Evolutionary conservation across 2,329 filamentous ascomycete genomes (phyloP).

Genomic region (Ophiostoma ips): DNA sequence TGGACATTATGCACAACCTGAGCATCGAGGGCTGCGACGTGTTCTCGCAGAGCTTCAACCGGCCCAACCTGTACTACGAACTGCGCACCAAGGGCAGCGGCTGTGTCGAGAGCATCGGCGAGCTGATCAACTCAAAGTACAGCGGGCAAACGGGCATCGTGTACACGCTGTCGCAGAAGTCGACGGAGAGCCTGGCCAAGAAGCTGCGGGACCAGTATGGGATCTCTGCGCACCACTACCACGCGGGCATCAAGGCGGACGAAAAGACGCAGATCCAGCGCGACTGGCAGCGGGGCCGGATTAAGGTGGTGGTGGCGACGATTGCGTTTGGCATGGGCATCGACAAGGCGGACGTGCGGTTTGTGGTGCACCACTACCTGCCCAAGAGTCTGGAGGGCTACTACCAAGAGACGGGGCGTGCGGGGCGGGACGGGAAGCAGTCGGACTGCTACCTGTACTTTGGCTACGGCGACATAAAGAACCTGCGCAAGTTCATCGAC

Average conservation of each 20-base stretch:
- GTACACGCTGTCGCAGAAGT: slow-evolving; percentile 77
- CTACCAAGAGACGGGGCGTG: slow-evolving; percentile 94
- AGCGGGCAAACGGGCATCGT: slow-evolving; percentile 69
- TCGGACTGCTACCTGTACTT: slow-evolving; percentile 91
- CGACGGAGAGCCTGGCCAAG: slow-evolving; percentile 65
- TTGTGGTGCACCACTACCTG: slow-evolving; percentile 84
- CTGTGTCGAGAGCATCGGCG: slow-evolving; percentile 37
- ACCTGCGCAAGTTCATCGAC: slow-evolving; percentile 67
- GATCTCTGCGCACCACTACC: slow-evolving; percentile 72
- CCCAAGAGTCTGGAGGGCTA: slow-evolving; percentile 96
- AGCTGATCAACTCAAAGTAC: slow-evolving; percentile 59
- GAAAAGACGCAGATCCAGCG: slow-evolving; percentile 61
- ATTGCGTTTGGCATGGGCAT: slow-evolving; percentile 99
- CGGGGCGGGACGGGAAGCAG: slow-evolving; percentile 74
- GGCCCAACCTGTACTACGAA: slow-evolving; percentile 87
- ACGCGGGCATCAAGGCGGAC: slow-evolving; percentile 58
- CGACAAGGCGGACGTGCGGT: slow-evolving; percentile 91
- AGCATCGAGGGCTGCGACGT: slow-evolving; percentile 63
- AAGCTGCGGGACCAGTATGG: slow-evolving; percentile 45
- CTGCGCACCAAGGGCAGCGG: slow-evolving; percentile 58
- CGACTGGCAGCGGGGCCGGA: slow-evolving; percentile 65
- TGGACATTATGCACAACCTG: slow-evolving; percentile 86
- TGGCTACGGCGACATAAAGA: slow-evolving; percentile 59
- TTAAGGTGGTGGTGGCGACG: slow-evolving; percentile 89
- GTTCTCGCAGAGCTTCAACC: slow-evolving; percentile 89